Conservation (phyloP, 1,284 basidiomycete species). For the Cutaneotrichosporon daszewskae region DNA sequence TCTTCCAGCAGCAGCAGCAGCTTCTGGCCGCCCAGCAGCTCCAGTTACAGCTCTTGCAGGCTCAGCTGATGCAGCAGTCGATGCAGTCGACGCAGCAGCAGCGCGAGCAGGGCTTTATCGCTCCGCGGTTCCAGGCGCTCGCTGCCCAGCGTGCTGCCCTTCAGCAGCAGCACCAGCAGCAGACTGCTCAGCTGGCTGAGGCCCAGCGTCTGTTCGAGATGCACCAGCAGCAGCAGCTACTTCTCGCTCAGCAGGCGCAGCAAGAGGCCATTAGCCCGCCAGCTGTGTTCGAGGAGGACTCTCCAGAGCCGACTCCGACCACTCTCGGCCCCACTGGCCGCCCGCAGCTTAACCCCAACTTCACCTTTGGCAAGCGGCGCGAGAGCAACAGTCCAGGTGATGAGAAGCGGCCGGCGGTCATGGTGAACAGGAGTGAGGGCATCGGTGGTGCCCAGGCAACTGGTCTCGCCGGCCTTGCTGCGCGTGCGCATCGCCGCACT, state of each 20-base stretch:
- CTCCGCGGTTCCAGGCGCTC: slow-evolving; percentile 78
- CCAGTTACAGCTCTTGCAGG: slow-evolving; percentile 42
- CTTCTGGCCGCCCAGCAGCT: slow-evolving; percentile 38
- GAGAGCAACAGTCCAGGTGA: slow-evolving; percentile 6
- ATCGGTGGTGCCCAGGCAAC: slow-evolving; percentile 39
- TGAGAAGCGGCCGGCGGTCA: slow-evolving; percentile 9
- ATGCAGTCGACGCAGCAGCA: slow-evolving; percentile 23
- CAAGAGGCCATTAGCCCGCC: slow-evolving; percentile 27
- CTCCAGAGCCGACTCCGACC: slow-evolving; percentile 26
- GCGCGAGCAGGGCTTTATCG: slow-evolving; percentile 57
- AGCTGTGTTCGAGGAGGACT: slow-evolving; percentile 44
- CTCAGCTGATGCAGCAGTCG: slow-evolving; percentile 36
- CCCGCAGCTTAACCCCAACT: slow-evolving; percentile 79
- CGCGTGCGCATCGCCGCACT: slow-evolving; percentile 50
- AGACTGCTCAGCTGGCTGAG: slow-evolving; percentile 44
- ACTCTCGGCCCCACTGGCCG: slow-evolving; percentile 68
- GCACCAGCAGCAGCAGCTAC: slow-evolving; percentile 34
- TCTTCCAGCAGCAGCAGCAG: slow-evolving; percentile 38
- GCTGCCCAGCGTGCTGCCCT: slow-evolving; percentile 57
- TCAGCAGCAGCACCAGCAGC: slow-evolving; percentile 55
- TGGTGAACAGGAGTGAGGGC: slow-evolving; percentile 31
- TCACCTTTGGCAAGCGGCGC: slow-evolving; percentile 68
- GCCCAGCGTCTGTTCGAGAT: slow-evolving; percentile 37
- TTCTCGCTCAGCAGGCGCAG: slow-evolving; percentile 17
- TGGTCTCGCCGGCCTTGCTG: slow-evolving; percentile 44